Conservation (phyloP, 306 rosid species). For the Lathyrus aphaca region DNA sequence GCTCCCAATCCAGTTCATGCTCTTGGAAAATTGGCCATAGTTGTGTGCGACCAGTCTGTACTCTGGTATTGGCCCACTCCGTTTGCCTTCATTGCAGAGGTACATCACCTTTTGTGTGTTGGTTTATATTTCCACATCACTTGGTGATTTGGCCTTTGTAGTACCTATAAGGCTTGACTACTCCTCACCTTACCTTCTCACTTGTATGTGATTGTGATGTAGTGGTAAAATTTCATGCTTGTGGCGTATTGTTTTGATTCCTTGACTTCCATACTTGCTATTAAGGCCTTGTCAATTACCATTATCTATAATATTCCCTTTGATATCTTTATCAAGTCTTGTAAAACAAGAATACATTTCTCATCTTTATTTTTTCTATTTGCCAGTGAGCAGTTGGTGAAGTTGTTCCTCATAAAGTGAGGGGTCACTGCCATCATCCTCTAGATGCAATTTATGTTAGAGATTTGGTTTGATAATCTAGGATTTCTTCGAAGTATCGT, state of each 20-base stretch:
- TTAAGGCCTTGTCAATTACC: background rate
- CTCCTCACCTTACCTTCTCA: background rate
- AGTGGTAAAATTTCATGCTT: conserved; percentile 17
- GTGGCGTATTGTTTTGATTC: conserved; percentile 11
- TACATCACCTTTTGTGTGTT: too few relatives aligned
- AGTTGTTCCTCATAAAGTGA: conserved; percentile 64
- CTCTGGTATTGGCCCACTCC: background rate
- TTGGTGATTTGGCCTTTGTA: background rate
- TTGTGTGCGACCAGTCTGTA: background rate
- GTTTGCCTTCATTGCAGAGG: too few relatives aligned
- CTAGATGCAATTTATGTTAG: conserved; percentile 58
- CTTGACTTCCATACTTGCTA: conserved; percentile 4
- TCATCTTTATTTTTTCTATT: conserved; percentile 36
- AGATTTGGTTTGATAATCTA: too few relatives aligned
- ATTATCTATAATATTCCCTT: conserved; percentile 8
- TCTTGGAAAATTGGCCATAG: background rate
- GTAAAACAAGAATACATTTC: background rate
- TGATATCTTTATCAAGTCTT: conserved; percentile 10
- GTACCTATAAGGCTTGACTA: background rate
- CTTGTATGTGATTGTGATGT: conserved; percentile 26
- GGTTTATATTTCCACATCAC: background rate
- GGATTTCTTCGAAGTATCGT: too few relatives aligned
- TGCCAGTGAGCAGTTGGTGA: conserved; percentile 68
- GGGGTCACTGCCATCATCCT: conserved; percentile 75
- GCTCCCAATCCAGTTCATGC: conserved; percentile 75